Conservation (phyloP, 2,329 filamentous ascomycete species). For the Boeremia lycopersici region DNA sequence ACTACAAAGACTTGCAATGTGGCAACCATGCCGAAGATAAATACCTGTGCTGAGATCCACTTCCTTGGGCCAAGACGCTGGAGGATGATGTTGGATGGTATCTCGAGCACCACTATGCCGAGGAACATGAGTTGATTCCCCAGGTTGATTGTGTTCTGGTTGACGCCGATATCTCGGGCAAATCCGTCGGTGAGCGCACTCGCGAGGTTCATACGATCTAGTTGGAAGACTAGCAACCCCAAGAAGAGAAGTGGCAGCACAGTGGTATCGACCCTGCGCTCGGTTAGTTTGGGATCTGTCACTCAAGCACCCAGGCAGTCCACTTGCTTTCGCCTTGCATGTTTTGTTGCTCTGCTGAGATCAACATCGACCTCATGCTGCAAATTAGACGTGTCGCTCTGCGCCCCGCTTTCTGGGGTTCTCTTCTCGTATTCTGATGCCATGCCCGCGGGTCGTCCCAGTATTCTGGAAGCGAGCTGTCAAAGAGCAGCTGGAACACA, state of each 20-base stretch:
- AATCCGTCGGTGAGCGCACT: slow-evolving; percentile 59
- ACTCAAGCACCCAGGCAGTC: no score
- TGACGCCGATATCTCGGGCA: slow-evolving; percentile 50
- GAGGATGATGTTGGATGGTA: slow-evolving; percentile 58
- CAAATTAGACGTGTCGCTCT: slow-evolving; percentile 10
- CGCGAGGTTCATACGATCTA: slow-evolving; percentile 61
- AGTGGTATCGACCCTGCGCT: slow-evolving; percentile 52
- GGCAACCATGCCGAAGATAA: slow-evolving; percentile 56
- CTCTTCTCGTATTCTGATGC: slow-evolving; percentile 18
- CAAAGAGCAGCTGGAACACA: background rate
- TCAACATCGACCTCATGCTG: slow-evolving; percentile 12
- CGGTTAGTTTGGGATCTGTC: background rate
- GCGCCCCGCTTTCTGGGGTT: background rate
- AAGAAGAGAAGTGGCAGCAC: slow-evolving; percentile 58
- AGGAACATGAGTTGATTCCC: slow-evolving; percentile 62
- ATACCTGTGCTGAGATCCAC: slow-evolving; percentile 58
- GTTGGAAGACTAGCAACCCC: slow-evolving; percentile 58
- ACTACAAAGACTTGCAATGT: slow-evolving; percentile 49
- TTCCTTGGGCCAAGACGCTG: slow-evolving; percentile 46
- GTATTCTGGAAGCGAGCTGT: background rate
- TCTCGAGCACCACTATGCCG: slow-evolving; percentile 58
- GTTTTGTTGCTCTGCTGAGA: slow-evolving; percentile 17
- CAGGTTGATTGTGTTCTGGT: slow-evolving; percentile 57
- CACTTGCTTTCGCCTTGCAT: slow-evolving; percentile 29
- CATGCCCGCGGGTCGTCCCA: slow-evolving; percentile 10